These are phyloP conservation scores for Pseudohyphozyma bogoriensis DNA, from an alignment of 768 basidiomycete species.

Conservation along the genomic window DNA sequence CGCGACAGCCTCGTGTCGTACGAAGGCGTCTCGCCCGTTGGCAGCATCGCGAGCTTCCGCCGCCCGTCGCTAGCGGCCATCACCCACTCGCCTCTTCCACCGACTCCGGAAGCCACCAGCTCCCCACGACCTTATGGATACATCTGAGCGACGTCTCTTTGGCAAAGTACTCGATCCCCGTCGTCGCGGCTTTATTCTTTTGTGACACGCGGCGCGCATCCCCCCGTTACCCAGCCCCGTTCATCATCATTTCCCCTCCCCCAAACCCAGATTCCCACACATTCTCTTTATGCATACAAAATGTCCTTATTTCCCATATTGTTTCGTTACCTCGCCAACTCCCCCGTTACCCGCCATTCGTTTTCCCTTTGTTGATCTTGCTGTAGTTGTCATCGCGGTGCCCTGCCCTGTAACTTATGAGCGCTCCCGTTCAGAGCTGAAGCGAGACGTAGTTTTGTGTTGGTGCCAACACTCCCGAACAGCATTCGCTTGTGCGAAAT, in stretches of 20 bases:
- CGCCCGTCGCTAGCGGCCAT: constrained; percentile 11
- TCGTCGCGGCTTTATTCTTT: background rate
- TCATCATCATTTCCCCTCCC: background rate
- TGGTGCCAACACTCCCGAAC: background rate
- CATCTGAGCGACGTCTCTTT: background rate
- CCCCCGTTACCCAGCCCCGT: background rate
- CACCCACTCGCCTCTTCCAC: too few species aligned
- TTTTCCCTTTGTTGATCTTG: background rate
- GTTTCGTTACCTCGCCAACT: background rate
- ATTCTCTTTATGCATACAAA: background rate
- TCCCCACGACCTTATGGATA: constrained; percentile 8
- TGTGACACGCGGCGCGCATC: background rate
- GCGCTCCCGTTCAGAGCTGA: background rate
- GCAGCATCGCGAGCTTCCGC: background rate
- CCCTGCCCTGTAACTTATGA: background rate
- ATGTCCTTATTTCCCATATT: background rate
- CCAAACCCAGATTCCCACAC: background rate
- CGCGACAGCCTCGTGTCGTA: constrained; percentile 8
- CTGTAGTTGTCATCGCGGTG: background rate
- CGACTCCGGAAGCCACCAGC: background rate
- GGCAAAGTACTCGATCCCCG: too few species aligned
- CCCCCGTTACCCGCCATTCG: too few species aligned
- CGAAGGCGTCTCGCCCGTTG: constrained; percentile 3
- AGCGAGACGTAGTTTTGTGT: too few species aligned
- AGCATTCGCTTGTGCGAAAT: background rate